Percentiles rank a stretch among this genome's conserved stretches.
Evolutionary conservation across 106 monocot genomes (phyloP).

Genomic region (Dioscorea zingiberensis): DNA sequence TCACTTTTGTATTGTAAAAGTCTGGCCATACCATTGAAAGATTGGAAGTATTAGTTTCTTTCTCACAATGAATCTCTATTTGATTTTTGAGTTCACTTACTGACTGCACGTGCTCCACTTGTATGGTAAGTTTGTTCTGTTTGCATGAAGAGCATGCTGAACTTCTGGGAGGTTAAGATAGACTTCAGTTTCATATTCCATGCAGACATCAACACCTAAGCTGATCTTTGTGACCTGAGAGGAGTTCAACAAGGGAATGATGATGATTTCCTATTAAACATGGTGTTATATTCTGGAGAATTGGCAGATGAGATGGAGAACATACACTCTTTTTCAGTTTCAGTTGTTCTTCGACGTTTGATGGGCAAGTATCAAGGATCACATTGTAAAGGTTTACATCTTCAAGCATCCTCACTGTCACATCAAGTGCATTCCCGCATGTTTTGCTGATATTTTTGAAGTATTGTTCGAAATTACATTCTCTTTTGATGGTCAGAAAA

Average conservation of each 20-base stretch:
- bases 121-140: conserved; percentile 74
- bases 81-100: conserved; percentile 25
- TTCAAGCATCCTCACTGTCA: conserved; percentile 53
- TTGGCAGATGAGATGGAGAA: not conserved
- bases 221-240: conserved; percentile 71
- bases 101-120: conserved; percentile 83
- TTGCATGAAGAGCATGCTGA: conserved; percentile 90
- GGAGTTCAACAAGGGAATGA: too few species aligned
- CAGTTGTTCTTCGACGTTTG: conserved; percentile 79
- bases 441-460: conserved; percentile 50
- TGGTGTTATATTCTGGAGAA: too few species aligned
- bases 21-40: conserved; percentile 15
- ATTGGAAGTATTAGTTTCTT: not conserved
- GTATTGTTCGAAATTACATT: conserved; percentile 90
- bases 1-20: conserved; percentile 46
- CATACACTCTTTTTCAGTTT: conserved; percentile 72
- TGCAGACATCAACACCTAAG: conserved; percentile 91
- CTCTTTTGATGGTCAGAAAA: conserved; percentile 47
- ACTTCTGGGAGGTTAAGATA: conserved; percentile 95
- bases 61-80: too few species aligned
- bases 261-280: too few species aligned
- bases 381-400: conserved; percentile 81
- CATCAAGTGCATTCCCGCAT: conserved; percentile 60
- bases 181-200: conserved; percentile 65
- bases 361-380: conserved; percentile 86